Evolutionary conservation across 1,139 yeast species (phyloP).

Genomic region (Pichia sp.): DNA sequence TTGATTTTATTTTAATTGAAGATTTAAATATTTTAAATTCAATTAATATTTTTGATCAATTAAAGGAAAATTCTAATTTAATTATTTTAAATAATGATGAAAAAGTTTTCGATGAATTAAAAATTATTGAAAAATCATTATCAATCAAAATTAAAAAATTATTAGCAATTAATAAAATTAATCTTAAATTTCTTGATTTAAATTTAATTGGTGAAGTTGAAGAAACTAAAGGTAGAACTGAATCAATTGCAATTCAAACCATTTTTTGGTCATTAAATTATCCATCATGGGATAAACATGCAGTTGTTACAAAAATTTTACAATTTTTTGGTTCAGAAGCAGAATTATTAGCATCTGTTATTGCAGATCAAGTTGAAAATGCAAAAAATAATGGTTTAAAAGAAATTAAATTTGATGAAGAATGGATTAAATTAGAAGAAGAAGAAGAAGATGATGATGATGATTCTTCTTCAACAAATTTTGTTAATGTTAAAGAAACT

Average conservation of each 20-base stretch:
- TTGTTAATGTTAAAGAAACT: conserved; percentile 51
- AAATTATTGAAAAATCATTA: conserved; percentile 45
- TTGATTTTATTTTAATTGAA: conserved; percentile 62
- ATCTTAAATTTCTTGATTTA: conserved; percentile 51
- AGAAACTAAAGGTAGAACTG: conserved; percentile 72
- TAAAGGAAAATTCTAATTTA: conserved; percentile 52
- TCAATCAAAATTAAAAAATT: conserved; percentile 48
- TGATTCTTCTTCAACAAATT: conserved; percentile 5
- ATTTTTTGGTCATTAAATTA: conserved; percentile 72
- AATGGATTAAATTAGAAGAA: conserved; percentile 35
- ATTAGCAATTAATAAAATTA: conserved; percentile 48
- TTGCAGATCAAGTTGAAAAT: conserved; percentile 58
- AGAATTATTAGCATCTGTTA: conserved; percentile 76
- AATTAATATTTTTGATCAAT: conserved; percentile 57
- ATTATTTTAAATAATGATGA: conserved; percentile 38
- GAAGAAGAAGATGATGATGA: conserved; percentile 24
- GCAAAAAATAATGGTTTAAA: conserved; percentile 47
- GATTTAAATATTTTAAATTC: conserved; percentile 46
- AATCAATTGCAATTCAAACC: conserved; percentile 67
- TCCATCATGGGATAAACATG: conserved; percentile 54
- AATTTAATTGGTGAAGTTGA: conserved; percentile 53
- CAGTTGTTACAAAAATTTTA: conserved; percentile 70
- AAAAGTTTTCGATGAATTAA: conserved; percentile 36
- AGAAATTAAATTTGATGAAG: conserved; percentile 35
- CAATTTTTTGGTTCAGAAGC: conserved; percentile 78